A percentile compares a stretch with the other conserved stretches of the same genome.
Evolutionary conservation across 345 rosid species (phyloP).

Genomic region (Euphorbia pulcherrima): DNA sequence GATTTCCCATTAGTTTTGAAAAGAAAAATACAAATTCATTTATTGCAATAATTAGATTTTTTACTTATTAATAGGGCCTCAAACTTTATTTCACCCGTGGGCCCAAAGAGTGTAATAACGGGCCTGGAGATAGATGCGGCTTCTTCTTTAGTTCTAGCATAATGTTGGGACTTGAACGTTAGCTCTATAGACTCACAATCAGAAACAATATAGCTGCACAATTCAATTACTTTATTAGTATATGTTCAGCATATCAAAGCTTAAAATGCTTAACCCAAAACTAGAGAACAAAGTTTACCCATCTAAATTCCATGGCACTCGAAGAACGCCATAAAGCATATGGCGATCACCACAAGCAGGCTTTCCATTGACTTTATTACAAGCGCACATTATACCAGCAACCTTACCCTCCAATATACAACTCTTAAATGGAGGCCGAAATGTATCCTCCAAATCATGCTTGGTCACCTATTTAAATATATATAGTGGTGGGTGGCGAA

Average conservation of each 20-base stretch:
- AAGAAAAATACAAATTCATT: too few species aligned
- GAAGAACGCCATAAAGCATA: conserved; percentile 43
- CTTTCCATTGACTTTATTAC: conserved; percentile 75
- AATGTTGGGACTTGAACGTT: neutral
- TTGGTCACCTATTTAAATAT: conserved; percentile 62
- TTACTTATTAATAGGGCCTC: too few species aligned
- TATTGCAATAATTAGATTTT: too few species aligned
- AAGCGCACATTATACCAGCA: conserved; percentile 87
- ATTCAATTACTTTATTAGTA: too few species aligned
- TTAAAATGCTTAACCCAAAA: too few species aligned
- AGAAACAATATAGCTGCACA: conserved; percentile 15
- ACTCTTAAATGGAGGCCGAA: conserved; percentile 58
- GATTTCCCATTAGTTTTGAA: too few species aligned
- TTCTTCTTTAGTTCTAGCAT: conserved; percentile 1
- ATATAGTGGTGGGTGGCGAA: too few species aligned
- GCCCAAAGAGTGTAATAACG: too few species aligned
- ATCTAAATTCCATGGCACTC: conserved; percentile 19
- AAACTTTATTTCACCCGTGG: too few species aligned
- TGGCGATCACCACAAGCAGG: conserved; percentile 79
- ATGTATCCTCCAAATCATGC: conserved; percentile 79
- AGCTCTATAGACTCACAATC: too few species aligned
- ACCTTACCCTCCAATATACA: conserved; percentile 74
- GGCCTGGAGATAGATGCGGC: conserved; percentile 1
- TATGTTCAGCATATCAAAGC: too few species aligned
- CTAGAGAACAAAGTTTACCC: neutral